phyloP scores from a whole-genome alignment of 768 basidiomycete genomes.

The Phaeolepiota aurea region DNA sequence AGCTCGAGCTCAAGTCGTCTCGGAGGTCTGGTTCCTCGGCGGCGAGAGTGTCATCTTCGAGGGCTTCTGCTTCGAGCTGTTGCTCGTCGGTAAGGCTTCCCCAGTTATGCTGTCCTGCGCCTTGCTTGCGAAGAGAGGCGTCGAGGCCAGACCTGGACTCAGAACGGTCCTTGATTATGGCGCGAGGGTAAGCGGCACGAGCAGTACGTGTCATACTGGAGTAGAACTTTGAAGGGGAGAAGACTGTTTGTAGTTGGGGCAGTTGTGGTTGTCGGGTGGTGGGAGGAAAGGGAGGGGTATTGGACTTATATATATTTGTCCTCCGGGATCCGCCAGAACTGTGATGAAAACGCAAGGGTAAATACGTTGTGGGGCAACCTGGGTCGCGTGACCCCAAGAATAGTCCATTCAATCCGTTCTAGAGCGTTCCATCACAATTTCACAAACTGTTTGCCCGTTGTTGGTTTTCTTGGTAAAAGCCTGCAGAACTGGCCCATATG shows the following conservation, averaged over 20 bases:
- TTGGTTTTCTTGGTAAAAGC: not conserved
- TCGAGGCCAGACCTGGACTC: slow-evolving; percentile 72
- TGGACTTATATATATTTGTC: slow-evolving; percentile 14
- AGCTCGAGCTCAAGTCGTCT: slow-evolving; percentile 8
- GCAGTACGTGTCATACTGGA: slow-evolving; percentile 71
- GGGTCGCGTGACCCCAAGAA: slow-evolving; percentile 9
- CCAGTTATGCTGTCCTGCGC: slow-evolving; percentile 83
- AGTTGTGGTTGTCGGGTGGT: slow-evolving; percentile 6
- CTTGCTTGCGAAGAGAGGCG: slow-evolving; percentile 66
- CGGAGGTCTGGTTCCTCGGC: slow-evolving; percentile 23
- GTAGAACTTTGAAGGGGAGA: not conserved
- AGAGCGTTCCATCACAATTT: slow-evolving; percentile 13
- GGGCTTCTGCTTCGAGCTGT: slow-evolving; percentile 48
- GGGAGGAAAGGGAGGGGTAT: slow-evolving; percentile 2
- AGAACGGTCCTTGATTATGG: slow-evolving; percentile 69
- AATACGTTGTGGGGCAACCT: slow-evolving; percentile 9
- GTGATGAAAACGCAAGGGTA: slow-evolving; percentile 10
- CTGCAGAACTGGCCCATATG: not conserved
- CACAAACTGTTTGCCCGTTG: too few relatives aligned
- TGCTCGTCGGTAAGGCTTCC: slow-evolving; percentile 61
- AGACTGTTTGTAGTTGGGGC: slow-evolving; percentile 2
- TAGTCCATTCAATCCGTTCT: slow-evolving; percentile 9
- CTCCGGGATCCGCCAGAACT: slow-evolving; percentile 9
- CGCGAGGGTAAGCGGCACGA: slow-evolving; percentile 63
- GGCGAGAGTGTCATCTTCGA: slow-evolving; percentile 48